phyloP scores from a whole-genome alignment of 108 stramenopile genomes.

The Skeletonema costatum region DNA sequence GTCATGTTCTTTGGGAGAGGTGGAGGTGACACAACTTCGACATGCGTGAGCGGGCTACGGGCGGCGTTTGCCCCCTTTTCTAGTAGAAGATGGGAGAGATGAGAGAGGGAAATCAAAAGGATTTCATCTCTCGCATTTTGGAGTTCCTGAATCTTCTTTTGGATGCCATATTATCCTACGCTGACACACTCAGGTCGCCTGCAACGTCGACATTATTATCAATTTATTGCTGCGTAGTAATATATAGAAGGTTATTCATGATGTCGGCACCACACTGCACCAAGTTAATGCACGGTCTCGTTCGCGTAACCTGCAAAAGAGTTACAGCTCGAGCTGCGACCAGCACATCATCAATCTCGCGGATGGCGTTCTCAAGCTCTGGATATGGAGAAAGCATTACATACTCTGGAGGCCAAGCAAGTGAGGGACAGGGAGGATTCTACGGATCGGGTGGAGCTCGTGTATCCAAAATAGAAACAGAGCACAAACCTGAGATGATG shows the following conservation, averaged over 20 bases:
- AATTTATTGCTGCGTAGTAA: not conserved
- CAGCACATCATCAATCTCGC: not conserved
- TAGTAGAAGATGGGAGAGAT: too few species aligned
- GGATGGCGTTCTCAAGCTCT: slow-evolving; percentile 11
- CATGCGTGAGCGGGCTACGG: too few species aligned
- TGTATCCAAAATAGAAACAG: slow-evolving; percentile 23
- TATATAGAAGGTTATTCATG: not conserved
- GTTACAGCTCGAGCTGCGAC: not conserved
- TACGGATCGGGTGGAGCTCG: slow-evolving; percentile 80
- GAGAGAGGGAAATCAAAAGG: too few species aligned
- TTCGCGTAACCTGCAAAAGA: not conserved
- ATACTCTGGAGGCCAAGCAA: slow-evolving; percentile 76
- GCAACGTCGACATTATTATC: too few species aligned
- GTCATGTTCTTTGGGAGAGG: too few species aligned
- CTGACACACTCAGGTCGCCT: too few species aligned
- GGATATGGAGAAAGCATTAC: slow-evolving; percentile 36
- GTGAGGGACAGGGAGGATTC: slow-evolving; percentile 77
- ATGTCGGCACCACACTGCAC: not conserved
- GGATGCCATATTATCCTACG: too few species aligned
- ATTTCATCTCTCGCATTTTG: too few species aligned
- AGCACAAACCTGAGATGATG: slow-evolving; percentile 56
- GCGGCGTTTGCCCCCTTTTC: too few species aligned
- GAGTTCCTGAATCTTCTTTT: too few species aligned
- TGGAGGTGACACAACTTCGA: too few species aligned
- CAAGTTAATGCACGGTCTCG: not conserved